A percentile compares a stretch with the other conserved stretches of the same genome.
These are phyloP conservation scores for Nevesoporus exiguus DNA, from an alignment of 768 basidiomycete genomes.

Conservation along the genomic window DNA sequence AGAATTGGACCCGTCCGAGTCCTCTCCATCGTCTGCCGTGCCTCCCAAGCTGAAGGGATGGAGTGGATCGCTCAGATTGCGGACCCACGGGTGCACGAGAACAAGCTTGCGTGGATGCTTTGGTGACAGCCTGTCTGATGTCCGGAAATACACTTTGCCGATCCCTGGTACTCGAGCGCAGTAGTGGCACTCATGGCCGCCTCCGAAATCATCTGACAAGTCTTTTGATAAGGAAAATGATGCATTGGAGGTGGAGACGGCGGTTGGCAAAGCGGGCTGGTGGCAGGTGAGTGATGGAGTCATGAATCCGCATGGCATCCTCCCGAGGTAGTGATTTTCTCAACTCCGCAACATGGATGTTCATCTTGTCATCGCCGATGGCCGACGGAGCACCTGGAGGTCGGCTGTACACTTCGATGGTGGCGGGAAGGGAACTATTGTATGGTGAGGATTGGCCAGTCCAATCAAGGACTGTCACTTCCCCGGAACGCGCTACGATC, in stretches of 20 bases:
- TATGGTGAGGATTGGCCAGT: conserved; percentile 7
- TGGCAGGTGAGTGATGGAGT: background rate
- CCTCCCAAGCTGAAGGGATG: background rate
- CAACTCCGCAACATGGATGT: background rate
- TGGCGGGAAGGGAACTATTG: conserved; percentile 12
- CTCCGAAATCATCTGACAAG: background rate
- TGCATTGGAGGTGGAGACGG: background rate
- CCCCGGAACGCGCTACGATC: conserved; percentile 10
- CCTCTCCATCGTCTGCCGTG: background rate
- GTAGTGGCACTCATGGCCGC: background rate
- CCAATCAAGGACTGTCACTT: conserved; percentile 9
- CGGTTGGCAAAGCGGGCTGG: background rate
- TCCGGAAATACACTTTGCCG: background rate
- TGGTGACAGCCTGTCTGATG: background rate
- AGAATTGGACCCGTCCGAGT: no score
- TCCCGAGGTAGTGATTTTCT: background rate
- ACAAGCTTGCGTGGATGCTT: background rate
- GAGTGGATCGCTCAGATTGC: no score
- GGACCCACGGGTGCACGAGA: no score
- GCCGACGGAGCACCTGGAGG: background rate
- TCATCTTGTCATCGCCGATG: background rate
- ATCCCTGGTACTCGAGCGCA: background rate
- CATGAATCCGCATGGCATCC: background rate
- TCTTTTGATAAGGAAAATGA: background rate
- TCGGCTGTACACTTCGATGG: background rate